Evolutionary conservation across 1,139 yeast genomes (phyloP).

Genomic region (Pichia sp.): DNA sequence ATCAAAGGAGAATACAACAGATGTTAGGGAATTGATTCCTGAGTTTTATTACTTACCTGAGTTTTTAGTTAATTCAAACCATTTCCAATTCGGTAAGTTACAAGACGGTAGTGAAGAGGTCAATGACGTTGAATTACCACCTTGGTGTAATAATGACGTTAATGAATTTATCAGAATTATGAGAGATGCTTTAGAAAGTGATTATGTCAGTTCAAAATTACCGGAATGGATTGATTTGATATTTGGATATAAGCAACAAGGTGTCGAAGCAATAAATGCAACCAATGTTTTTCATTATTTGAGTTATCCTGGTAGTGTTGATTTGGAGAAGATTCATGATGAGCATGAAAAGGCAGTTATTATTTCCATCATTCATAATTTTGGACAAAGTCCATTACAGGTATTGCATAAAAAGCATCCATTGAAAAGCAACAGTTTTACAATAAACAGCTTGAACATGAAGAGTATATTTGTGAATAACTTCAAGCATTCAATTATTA

Average conservation of each 20-base stretch:
- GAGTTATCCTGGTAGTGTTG: constrained; percentile 77
- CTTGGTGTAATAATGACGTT: constrained; percentile 78
- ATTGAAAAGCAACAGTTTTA: constrained; percentile 24
- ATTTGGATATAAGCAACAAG: constrained; percentile 74
- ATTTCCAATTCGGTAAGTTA: constrained; percentile 59
- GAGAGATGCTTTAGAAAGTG: constrained; percentile 75
- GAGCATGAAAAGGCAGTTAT: constrained; percentile 67
- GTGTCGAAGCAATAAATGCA: constrained; percentile 55
- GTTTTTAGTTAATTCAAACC: constrained; percentile 55
- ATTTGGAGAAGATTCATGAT: constrained; percentile 64
- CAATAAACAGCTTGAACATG: constrained; percentile 24
- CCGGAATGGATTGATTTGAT: constrained; percentile 80
- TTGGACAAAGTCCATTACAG: constrained; percentile 82
- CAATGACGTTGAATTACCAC: constrained; percentile 62
- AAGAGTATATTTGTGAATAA: constrained; percentile 25
- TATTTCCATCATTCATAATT: constrained; percentile 78
- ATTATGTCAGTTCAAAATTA: constrained; percentile 65
- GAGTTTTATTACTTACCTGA: constrained; percentile 80
- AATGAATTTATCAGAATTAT: constrained; percentile 63
- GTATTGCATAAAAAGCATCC: constrained; percentile 64
- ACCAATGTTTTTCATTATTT: constrained; percentile 74
- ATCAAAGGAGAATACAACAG: constrained; percentile 71
- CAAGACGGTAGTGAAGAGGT: constrained; percentile 53
- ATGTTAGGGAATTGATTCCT: constrained; percentile 78
- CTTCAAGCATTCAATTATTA: constrained; percentile 25